Base-by-base conservation (phyloP, 192 early-diverging fungal genomes). In the Entomortierella parvispora region DNA sequence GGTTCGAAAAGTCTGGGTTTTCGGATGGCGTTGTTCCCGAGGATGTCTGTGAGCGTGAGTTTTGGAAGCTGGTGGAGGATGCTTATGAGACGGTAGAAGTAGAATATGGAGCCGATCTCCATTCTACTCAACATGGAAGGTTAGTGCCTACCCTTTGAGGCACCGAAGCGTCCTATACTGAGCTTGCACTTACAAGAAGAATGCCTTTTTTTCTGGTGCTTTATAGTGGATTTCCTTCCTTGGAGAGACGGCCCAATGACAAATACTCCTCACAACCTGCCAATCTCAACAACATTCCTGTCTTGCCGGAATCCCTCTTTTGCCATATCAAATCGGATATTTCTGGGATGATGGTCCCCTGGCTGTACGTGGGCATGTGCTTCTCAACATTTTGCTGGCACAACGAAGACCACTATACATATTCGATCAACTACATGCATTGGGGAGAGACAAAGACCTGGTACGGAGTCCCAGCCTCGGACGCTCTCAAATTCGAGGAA, bases 371-470 rank as follows among this genome's bases (percentile, higher is more conserved):
- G 7, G 97, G 97, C 17, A 96, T 96, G 95, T 90, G 87, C 53
- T 97, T 97, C 67, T 92, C 92, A 29, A 93, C 96, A 10, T 99
- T 97, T 75, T 97, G 96, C 75, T 99, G 97, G 97, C 96, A 97
- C 62, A 93, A 93, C 49, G 97, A 99, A 80, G 97, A 97, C 78
- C 96, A 97, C 82, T 96, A 92, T 76, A 96, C 94, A 10, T 97
- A 96, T 77, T 95, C 94, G n/a, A 89, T 97, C 84, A 99, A 99
- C 82, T 99, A 99, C 81, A 90, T 91, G 84, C 96, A 97, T 70
- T 92, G 88, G 89, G 97, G 97, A 12, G 96, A 96, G 58, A 95
- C 96, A 37, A 99, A 97, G 79, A 97, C 96, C 0, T 99, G 97
- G 97, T 99, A 99, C 76, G 94, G 95, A 9, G 89, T 99, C 17